Percentiles rank a stretch among this genome's conserved stretches.
phyloP scores from a whole-genome alignment of 768 basidiomycete genomes.

The Boletellus emodensis region DNA sequence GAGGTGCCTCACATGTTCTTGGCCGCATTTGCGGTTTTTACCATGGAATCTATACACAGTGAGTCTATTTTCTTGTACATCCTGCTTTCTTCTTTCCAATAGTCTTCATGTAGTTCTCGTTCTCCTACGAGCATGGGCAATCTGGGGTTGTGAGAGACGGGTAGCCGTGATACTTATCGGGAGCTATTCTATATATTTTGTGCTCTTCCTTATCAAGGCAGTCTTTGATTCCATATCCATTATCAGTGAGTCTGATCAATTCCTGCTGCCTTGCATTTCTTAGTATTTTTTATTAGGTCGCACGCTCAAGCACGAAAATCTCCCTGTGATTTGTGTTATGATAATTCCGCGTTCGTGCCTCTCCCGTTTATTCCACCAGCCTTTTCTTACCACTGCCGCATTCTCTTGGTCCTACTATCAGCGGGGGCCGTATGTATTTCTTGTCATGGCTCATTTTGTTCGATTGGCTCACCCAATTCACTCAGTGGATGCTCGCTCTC shows the following conservation, averaged over 20 bases:
- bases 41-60: slow-evolving; percentile 16
- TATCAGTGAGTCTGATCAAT: background rate
- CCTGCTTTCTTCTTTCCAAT: background rate
- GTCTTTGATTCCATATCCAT: background rate
- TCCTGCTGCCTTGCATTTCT: background rate
- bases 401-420: background rate
- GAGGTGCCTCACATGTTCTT: background rate
- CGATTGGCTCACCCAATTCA: background rate
- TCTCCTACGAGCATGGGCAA: slow-evolving; percentile 17
- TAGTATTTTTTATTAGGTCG: background rate
- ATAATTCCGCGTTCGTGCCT: slow-evolving; percentile 1
- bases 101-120: slow-evolving; percentile 7
- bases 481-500: slow-evolving; percentile 4
- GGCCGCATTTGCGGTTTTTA: background rate
- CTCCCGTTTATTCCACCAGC: background rate
- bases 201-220: background rate
- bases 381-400: background rate
- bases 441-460: background rate
- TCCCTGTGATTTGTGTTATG: background rate
- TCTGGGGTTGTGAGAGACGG: slow-evolving; percentile 10
- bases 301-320: background rate
- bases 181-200: slow-evolving; percentile 8
- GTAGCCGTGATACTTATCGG: slow-evolving; percentile 1
- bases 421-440: background rate
- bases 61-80: background rate